Base-by-base conservation (phyloP, 495 filamentous ascomycete species). In the Extremus antarcticus region DNA sequence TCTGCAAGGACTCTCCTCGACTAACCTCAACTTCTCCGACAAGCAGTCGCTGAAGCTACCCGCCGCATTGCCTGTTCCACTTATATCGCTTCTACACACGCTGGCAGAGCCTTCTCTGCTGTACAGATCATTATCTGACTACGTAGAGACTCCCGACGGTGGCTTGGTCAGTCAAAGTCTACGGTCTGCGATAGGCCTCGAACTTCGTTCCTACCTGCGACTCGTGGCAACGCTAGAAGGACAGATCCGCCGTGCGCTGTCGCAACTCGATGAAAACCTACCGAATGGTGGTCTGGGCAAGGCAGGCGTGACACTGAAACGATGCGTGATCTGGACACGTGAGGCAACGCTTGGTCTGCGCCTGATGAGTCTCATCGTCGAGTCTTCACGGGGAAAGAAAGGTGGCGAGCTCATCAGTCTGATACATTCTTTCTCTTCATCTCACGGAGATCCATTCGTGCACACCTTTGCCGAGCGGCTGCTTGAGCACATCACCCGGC, bases 321-420 rank as follows among this genome's bases (percentile, higher is more conserved):
- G 94, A 55, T 99, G 92, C 65, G 85, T 97, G 19, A 83, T 99
- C 16, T 99, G 94, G 94, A 96, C 90, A 4, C 81, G 91, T 58
- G 94, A 97, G 68, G 88, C 94, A 4, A 96, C 94, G 3, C 94
- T 97, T 87, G 92, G 90, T 0, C 71, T 99, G 60, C 86, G 94
- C 17, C 73, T 99, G 50, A 90, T 99, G 88, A 90, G 85, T 58
- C 60, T 94, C 54, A 94, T 97, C 63, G 90, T 90, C 0, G 91
- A 97, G 65, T 84, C 95, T 69, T 84, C 89, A 43, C 84, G 82
- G 56, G 82, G 71, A 61, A 87, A 85, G 64, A 94, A 87, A 59
- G 94, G 94, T 8, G 94, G 94, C 15, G 88, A 96, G 63, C 74
- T 99, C 50, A 95, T 99, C 58, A 90, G 87, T 13, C 74, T 95